Conservation (phyloP, 2,329 filamentous ascomycete genomes). For the Chaetomiaceae sp. region DNA sequence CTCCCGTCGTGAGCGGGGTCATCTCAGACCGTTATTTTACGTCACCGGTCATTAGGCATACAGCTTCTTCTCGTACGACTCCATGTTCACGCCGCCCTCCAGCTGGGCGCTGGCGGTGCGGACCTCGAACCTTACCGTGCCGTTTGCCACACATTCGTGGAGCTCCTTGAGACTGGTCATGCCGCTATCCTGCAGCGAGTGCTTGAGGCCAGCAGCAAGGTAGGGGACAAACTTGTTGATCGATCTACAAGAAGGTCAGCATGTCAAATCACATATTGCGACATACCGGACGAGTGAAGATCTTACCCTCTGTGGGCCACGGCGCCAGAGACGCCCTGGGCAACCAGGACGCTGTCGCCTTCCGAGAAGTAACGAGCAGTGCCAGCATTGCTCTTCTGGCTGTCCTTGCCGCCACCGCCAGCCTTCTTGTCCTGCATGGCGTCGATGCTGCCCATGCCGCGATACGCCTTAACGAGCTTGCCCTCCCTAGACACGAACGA, state of each 20-base stretch:
- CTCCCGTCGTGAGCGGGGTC: too few species aligned
- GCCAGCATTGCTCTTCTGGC: conserved; percentile 80
- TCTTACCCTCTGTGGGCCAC: conserved; percentile 66
- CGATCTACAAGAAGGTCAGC: conserved; percentile 48
- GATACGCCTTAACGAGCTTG: conserved; percentile 98
- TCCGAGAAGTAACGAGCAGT: conserved; percentile 98
- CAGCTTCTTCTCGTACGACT: conserved; percentile 99
- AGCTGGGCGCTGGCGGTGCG: conserved; percentile 90
- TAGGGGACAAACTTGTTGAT: conserved; percentile 96
- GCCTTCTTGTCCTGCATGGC: conserved; percentile 99
- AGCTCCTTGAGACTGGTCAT: conserved; percentile 72
- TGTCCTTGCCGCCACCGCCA: conserved; percentile 63
- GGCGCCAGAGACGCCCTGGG: conserved; percentile 88
- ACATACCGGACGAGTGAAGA: conserved; percentile 15
- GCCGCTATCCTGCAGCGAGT: conserved; percentile 94
- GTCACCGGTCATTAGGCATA: conserved; percentile 59
- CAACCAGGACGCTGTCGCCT: conserved; percentile 88
- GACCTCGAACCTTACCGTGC: conserved; percentile 84
- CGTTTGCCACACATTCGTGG: conserved; percentile 66
- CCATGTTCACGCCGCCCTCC: conserved; percentile 96
- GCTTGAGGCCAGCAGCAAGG: conserved; percentile 89
- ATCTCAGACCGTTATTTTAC: conserved; percentile 3
- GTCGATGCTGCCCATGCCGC: conserved; percentile 97
- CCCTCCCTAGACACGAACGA: conserved; percentile 95
- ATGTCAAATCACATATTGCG: too few species aligned